A percentile compares a stretch with the other conserved stretches of the same genome.
phyloP scores from a whole-genome alignment of 1,284 basidiomycete genomes.

The Leccinum fuscescens region DNA sequence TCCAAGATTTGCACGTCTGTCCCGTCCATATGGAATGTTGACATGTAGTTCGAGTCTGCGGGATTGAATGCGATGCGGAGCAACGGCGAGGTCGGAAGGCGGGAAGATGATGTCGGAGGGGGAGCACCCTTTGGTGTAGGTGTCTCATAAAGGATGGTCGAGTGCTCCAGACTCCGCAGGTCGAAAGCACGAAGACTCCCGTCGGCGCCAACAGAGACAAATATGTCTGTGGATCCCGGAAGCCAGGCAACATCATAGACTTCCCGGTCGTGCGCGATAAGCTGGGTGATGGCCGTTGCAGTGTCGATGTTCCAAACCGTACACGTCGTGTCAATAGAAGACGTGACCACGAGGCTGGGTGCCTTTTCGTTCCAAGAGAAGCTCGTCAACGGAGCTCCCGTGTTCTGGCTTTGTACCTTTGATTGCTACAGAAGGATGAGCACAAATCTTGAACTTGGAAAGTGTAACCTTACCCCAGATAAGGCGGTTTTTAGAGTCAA shows the following conservation, averaged over 20 bases:
- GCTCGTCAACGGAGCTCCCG: slow-evolving; percentile 87
- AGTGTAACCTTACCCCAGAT: slow-evolving; percentile 69
- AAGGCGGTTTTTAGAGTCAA: slow-evolving; percentile 66
- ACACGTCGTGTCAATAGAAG: slow-evolving; percentile 94
- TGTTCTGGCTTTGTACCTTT: slow-evolving; percentile 80
- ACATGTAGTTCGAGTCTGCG: slow-evolving; percentile 85
- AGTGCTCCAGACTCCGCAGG: slow-evolving; percentile 93
- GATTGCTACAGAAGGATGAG: slow-evolving; percentile 57
- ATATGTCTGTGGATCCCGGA: slow-evolving; percentile 96
- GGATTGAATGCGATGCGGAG: slow-evolving; percentile 87
- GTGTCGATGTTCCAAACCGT: slow-evolving; percentile 98
- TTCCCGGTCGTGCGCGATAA: slow-evolving; percentile 97
- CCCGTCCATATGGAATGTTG: slow-evolving; percentile 91
- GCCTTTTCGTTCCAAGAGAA: slow-evolving; percentile 95
- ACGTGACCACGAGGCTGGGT: slow-evolving; percentile 87
- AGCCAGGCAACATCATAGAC: slow-evolving; percentile 98
- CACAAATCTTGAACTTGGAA: slow-evolving; percentile 10
- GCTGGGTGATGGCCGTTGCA: slow-evolving; percentile 92
- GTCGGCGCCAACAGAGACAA: slow-evolving; percentile 97
- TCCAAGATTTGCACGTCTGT: slow-evolving; percentile 86
- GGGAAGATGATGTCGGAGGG: slow-evolving; percentile 55
- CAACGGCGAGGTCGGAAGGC: slow-evolving; percentile 77
- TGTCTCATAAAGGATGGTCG: slow-evolving; percentile 97
- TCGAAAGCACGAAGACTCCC: slow-evolving; percentile 97
- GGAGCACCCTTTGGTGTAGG: slow-evolving; percentile 71